phyloP scores from a whole-genome alignment of 495 filamentous ascomycete genomes.

The Penicillium manginii region DNA sequence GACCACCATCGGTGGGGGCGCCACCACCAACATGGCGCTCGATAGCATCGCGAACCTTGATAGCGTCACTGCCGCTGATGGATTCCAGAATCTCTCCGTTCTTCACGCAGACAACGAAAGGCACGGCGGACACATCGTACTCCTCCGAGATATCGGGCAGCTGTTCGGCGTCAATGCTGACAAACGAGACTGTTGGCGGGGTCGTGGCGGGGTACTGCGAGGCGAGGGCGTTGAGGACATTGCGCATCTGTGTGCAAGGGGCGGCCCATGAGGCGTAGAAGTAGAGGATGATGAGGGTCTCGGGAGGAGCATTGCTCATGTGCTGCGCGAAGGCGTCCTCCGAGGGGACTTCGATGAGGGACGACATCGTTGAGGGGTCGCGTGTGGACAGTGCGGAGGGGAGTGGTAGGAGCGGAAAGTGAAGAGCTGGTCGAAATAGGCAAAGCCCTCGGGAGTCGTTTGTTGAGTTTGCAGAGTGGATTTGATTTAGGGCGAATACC shows the following conservation, averaged over 20 bases:
- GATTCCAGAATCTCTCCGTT: slow-evolving; percentile 72
- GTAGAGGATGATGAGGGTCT: slow-evolving; percentile 78
- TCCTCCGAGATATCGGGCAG: slow-evolving; percentile 82
- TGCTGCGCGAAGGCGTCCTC: slow-evolving; percentile 69
- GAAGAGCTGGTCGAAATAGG: background rate
- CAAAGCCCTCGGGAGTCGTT: background rate
- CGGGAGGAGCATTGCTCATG: slow-evolving; percentile 63
- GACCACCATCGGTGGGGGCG: slow-evolving; percentile 25
- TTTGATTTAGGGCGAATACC: background rate
- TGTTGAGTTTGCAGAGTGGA: background rate
- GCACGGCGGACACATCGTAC: slow-evolving; percentile 93
- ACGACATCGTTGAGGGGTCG: slow-evolving; percentile 59
- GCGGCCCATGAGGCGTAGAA: slow-evolving; percentile 98
- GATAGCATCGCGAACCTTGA: slow-evolving; percentile 78
- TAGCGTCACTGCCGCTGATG: slow-evolving; percentile 85
- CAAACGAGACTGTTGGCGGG: slow-evolving; percentile 74
- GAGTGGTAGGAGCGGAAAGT: slow-evolving; percentile 12
- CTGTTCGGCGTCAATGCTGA: slow-evolving; percentile 87
- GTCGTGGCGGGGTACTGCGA: slow-evolving; percentile 71
- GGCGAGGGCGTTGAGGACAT: slow-evolving; percentile 83
- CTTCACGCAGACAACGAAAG: slow-evolving; percentile 81
- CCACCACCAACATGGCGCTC: slow-evolving; percentile 69
- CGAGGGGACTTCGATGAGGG: slow-evolving; percentile 71
- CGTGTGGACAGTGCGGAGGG: slow-evolving; percentile 14
- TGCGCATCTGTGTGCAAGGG: slow-evolving; percentile 89